Conservation (phyloP, 2,329 filamentous ascomycete species). For the Venturia asperata region DNA sequence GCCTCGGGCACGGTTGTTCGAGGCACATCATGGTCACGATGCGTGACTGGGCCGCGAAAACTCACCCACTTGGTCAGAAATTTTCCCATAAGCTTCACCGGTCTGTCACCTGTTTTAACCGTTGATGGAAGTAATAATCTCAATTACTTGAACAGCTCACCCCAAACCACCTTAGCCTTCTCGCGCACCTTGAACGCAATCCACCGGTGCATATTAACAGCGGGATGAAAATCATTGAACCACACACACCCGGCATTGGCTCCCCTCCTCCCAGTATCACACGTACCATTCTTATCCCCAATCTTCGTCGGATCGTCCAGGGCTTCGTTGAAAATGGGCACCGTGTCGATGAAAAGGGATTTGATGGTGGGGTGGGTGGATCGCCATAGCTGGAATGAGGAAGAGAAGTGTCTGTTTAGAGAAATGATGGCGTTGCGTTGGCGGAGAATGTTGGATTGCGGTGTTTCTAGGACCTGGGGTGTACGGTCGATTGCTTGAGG, state of each 20-base stretch:
- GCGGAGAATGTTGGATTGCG: neutral
- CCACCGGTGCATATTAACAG: conserved; percentile 3
- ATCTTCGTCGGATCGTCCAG: conserved; percentile 5
- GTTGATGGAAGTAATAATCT: neutral
- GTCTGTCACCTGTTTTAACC: too few species aligned
- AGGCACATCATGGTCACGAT: too few species aligned
- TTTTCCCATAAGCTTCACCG: too few species aligned
- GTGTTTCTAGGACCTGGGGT: neutral
- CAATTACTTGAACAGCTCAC: neutral
- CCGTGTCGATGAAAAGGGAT: neutral
- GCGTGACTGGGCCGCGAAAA: neutral
- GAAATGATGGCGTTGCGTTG: neutral
- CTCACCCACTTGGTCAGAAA: too few species aligned
- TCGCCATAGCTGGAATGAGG: neutral
- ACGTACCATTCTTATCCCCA: conserved; percentile 12
- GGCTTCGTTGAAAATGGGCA: neutral
- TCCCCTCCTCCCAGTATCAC: neutral
- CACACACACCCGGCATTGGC: neutral
- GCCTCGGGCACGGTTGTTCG: too few species aligned
- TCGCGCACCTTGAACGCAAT: neutral
- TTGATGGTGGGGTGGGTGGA: neutral
- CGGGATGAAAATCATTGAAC: neutral
- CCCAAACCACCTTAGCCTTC: neutral
- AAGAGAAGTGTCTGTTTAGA: neutral
- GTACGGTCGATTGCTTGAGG: conserved; percentile 5